Evolutionary conservation across 768 basidiomycete species (phyloP).

Genomic region (Dioszegia hungarica): DNA sequence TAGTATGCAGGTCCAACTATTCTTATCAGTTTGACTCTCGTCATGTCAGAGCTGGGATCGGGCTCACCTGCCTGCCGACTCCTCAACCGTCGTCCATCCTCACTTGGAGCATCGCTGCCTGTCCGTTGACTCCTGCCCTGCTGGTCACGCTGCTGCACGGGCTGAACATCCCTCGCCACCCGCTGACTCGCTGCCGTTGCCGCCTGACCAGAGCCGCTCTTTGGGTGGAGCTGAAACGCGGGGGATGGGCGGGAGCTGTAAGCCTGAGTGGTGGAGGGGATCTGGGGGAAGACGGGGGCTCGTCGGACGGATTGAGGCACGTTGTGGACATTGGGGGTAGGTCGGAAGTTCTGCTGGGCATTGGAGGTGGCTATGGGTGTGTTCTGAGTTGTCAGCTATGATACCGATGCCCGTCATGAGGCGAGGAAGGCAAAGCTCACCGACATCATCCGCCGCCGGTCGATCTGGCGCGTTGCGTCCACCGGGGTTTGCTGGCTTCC

Average conservation of each 20-base stretch:
- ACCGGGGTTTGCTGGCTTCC: no score
- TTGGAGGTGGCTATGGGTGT: neutral
- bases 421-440: neutral
- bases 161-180: neutral
- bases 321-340: neutral
- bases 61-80: neutral
- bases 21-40: neutral
- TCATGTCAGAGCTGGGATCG: neutral
- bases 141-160: neutral
- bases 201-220: no score
- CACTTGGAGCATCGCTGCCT: neutral
- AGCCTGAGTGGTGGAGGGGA: neutral
- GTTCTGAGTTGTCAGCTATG: neutral
- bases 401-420: neutral
- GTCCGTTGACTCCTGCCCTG: neutral
- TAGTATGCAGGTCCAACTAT: conserved; percentile 2
- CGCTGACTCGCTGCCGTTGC: neutral
- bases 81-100: neutral
- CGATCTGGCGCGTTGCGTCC: no score
- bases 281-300: neutral
- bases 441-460: conserved; percentile 5
- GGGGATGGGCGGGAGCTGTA: neutral
- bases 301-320: neutral
- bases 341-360: neutral
- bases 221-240: neutral